Conservation (phyloP, 2,329 filamentous ascomycete genomes). For the Mariannaea elegans region DNA sequence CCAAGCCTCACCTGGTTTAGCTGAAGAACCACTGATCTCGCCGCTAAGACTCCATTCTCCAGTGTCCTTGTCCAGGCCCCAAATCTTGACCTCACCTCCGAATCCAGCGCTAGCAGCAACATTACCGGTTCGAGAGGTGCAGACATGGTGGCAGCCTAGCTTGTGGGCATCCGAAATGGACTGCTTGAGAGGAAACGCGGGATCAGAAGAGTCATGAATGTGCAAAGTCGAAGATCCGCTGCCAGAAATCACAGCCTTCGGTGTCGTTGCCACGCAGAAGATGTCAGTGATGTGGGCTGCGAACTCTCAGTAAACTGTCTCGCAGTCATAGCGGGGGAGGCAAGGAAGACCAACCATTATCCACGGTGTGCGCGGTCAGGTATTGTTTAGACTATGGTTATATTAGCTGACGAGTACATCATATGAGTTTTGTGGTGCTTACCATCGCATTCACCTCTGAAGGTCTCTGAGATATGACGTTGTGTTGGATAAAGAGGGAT, state of each 20-base stretch:
- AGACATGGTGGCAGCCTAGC: slow-evolving; percentile 91
- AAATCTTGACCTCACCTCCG: slow-evolving; percentile 86
- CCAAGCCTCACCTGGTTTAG: slow-evolving; percentile 80
- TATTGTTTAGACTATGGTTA: slow-evolving; percentile 91
- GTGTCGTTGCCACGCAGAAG: slow-evolving; percentile 81
- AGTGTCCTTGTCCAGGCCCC: slow-evolving; percentile 69
- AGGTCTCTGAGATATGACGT: slow-evolving; percentile 31
- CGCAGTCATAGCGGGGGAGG: slow-evolving; percentile 39
- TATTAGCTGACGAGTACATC: slow-evolving; percentile 6
- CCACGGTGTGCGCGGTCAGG: slow-evolving; percentile 88
- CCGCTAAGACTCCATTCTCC: slow-evolving; percentile 58
- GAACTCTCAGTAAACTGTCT: slow-evolving; percentile 28
- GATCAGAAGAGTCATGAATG: slow-evolving; percentile 76
- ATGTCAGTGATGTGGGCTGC: slow-evolving; percentile 85
- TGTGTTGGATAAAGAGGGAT: slow-evolving; percentile 38
- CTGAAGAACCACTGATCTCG: slow-evolving; percentile 54
- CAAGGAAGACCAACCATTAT: slow-evolving; percentile 70
- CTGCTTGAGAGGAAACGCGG: slow-evolving; percentile 81
- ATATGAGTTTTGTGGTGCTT: slow-evolving; percentile 10
- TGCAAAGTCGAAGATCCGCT: slow-evolving; percentile 86
- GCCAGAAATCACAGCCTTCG: slow-evolving; percentile 78
- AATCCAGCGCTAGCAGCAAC: slow-evolving; percentile 88
- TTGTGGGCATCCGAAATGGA: slow-evolving; percentile 83
- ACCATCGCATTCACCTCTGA: slow-evolving; percentile 38
- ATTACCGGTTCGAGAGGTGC: slow-evolving; percentile 72